Conservation (phyloP, 73 alveolate species). For the Urostyla sp. region DNA sequence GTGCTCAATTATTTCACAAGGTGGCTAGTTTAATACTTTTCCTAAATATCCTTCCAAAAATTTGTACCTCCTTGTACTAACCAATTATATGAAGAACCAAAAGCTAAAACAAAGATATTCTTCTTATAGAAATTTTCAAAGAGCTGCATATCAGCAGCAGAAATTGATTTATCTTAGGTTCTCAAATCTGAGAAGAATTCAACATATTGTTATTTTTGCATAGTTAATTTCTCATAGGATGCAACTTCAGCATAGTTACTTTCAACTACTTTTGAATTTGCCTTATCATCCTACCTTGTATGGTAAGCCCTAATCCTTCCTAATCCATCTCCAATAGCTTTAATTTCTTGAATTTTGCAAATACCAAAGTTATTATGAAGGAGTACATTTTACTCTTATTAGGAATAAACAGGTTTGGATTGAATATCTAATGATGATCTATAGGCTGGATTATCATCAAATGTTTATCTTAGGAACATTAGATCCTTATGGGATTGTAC, state of each 20-base stretch:
- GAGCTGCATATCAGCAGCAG: not conserved
- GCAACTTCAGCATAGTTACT: constrained; percentile 49
- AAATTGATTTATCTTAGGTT: constrained; percentile 1
- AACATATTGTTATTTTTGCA: constrained; percentile 36
- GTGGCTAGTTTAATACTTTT: constrained; percentile 6
- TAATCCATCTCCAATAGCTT: constrained; percentile 35
- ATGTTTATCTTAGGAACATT: constrained; percentile 25
- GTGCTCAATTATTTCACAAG: not conserved
- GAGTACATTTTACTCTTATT: not conserved
- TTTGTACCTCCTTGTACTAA: constrained; percentile 61
- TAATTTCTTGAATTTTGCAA: constrained; percentile 25
- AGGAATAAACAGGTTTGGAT: not conserved
- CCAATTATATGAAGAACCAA: constrained; percentile 61
- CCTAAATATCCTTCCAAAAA: constrained; percentile 67
- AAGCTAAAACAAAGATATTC: constrained; percentile 43
- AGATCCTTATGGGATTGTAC: constrained; percentile 5
- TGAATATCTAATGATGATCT: not conserved
- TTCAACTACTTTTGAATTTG: constrained; percentile 17
- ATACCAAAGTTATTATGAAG: constrained; percentile 71
- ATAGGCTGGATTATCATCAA: constrained; percentile 51
- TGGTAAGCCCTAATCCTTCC: constrained; percentile 55
- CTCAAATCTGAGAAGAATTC: constrained; percentile 35
- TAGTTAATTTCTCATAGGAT: constrained; percentile 23
- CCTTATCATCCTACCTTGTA: not conserved
- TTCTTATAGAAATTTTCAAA: constrained; percentile 15